Percentiles rank a stretch among this genome's conserved stretches.
phyloP scores from a whole-genome alignment of 352 stramenopile genomes.

The Blastocystis sp. region DNA sequence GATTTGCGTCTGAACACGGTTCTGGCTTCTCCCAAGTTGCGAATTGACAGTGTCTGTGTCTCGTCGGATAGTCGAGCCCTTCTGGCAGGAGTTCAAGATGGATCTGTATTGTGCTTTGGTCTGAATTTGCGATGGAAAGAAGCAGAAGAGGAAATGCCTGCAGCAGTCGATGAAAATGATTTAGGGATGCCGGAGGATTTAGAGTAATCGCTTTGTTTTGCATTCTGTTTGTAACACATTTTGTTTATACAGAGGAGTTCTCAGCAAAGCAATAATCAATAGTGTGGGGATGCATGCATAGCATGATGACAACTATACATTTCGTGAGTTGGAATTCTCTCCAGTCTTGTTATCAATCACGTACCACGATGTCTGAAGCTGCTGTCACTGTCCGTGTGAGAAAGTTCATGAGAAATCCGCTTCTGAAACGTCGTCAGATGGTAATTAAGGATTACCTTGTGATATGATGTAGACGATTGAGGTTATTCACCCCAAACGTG shows the following conservation, averaged over 20 bases:
- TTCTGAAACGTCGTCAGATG: constrained; percentile 60
- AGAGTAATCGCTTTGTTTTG: constrained; percentile 41
- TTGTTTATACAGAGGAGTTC: background rate
- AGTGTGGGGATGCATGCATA: background rate
- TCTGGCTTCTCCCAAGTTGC: constrained; percentile 9
- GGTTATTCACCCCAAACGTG: constrained; percentile 30
- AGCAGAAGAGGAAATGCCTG: constrained; percentile 43
- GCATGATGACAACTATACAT: background rate
- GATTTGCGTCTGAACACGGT: constrained; percentile 61
- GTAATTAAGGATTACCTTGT: background rate
- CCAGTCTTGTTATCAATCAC: constrained; percentile 54
- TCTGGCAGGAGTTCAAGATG: constrained; percentile 29
- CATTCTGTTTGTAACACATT: background rate
- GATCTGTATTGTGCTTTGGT: constrained; percentile 42
- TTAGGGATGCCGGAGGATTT: constrained; percentile 25
- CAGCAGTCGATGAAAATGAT: constrained; percentile 2
- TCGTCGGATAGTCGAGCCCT: constrained; percentile 42
- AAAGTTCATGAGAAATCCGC: constrained; percentile 63
- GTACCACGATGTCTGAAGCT: constrained; percentile 61
- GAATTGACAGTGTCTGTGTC: constrained; percentile 53
- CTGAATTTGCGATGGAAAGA: constrained; percentile 58
- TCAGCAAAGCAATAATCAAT: background rate
- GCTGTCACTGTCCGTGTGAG: constrained; percentile 59
- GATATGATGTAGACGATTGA: constrained; percentile 38
- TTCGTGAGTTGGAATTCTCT: background rate